phyloP scores from a whole-genome alignment of 345 rosid genomes.

The Triadica sebifera region DNA sequence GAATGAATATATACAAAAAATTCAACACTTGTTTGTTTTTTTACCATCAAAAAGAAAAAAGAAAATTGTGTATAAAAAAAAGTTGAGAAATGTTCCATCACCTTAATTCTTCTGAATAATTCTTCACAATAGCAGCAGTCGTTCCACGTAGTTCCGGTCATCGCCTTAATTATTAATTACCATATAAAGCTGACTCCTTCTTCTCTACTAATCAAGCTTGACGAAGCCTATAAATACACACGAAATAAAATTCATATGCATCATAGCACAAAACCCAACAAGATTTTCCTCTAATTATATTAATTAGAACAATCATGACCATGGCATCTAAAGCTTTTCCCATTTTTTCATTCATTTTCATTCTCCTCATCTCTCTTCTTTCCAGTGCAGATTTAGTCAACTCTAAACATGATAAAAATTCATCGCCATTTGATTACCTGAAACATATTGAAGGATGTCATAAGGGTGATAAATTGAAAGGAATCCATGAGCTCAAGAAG shows the following conservation, averaged over 20 bases:
- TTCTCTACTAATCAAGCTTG: neutral
- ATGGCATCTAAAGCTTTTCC: neutral
- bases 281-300: neutral
- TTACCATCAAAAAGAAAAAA: too few species aligned
- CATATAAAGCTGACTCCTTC: too few species aligned
- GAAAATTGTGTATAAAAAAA: too few species aligned
- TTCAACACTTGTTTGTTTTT: too few species aligned
- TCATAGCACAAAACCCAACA: neutral
- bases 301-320: neutral
- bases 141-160: too few species aligned
- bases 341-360: neutral
- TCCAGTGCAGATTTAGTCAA: neutral
- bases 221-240: neutral
- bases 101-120: too few species aligned
- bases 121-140: too few species aligned
- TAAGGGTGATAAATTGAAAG: conserved; percentile 33
- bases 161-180: too few species aligned
- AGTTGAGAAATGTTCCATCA: too few species aligned
- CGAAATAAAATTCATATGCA: neutral
- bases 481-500: conserved; percentile 29
- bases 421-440: conserved; percentile 22
- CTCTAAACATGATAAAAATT: neutral
- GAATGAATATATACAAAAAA: too few species aligned
- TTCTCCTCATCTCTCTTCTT: neutral
- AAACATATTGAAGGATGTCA: conserved; percentile 34